Evolutionary conservation across 495 filamentous ascomycete genomes (phyloP), one percentile per base, ranked within the genome.

Genomic region (Wilcoxina mikolae): DNA sequence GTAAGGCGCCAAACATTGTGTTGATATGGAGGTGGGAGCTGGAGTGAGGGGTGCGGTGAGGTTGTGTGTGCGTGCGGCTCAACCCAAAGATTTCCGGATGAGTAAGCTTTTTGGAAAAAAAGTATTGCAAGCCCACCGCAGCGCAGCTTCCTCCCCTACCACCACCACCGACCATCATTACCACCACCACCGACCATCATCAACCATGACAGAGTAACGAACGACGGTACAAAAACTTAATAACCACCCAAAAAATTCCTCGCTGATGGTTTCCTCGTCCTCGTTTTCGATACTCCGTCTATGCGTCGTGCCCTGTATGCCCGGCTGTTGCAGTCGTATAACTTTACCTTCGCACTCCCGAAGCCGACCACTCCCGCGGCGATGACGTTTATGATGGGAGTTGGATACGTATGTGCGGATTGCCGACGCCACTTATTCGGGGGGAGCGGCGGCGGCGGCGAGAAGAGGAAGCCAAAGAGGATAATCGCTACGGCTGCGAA

Each of bases 1-100:
- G 83, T 71, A 95, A 93, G 45, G 83, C 74, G 55, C 84, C 83
- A 67, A 88, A 85, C 84, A 88, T 88, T 54, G 56, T 70, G 44
- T 51, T 43, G 41, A 55, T 53, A 11, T 23, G 33, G 22, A 23
- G 25, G 46, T 1, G 25, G 12, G 12, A 5, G 35, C n/a, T 28
- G 53, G 22, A 31, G 31, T n/a, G 23, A 10, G 50, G 1, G 11
- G 27, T 4, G 17, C 4, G 9, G 7, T 43, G 39, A 43, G 39
- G 39, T 9, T 20, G 39, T 9, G 4, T 9, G 39, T 20, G 39
- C 20, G 7, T 43, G 39, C 17, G 7, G 39, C 9, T 43, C 39
- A 20, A 20, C 7, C 10, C 10, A 20, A 9, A 20, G 17, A 9
- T 9, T 43, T 9, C 4, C 5, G 7, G 39, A 10, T 9, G 39